Conservation (phyloP, 2,329 filamentous ascomycete species). For the Fusarium nanum region DNA sequence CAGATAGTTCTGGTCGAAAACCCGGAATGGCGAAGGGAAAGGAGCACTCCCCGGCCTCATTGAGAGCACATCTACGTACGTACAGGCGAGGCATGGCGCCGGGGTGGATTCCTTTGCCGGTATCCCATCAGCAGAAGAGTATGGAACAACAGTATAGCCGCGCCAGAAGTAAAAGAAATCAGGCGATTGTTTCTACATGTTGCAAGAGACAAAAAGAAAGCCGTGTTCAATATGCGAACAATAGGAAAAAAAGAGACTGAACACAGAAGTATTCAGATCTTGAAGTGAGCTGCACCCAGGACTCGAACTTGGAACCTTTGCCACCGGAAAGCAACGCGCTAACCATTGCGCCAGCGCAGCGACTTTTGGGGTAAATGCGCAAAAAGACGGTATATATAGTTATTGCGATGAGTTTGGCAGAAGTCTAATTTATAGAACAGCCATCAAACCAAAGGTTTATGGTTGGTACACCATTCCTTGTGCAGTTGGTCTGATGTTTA, state of each 20-base stretch:
- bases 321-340: slow-evolving; percentile 52
- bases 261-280: not conserved
- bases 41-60: not conserved
- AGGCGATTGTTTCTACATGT: no score
- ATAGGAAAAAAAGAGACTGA: not conserved
- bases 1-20: not conserved
- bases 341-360: slow-evolving; percentile 42
- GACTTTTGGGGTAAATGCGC: not conserved
- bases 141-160: not conserved
- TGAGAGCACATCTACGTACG: not conserved
- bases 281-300: slow-evolving; percentile 39
- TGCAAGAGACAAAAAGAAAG: not conserved
- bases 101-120: not conserved
- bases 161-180: not conserved
- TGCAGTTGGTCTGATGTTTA: not conserved
- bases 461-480: no score
- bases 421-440: rapidly evolving
- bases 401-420: rapidly evolving
- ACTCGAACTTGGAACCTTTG: slow-evolving; percentile 53
- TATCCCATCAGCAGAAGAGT: not conserved
- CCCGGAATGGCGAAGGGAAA: no score
- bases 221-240: not conserved
- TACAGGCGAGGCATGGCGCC: no score
- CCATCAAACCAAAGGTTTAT: not conserved
- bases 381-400: not conserved